Evolutionary conservation across 2,329 filamentous ascomycete species (phyloP).

Genomic region (Penicillium sp.): DNA sequence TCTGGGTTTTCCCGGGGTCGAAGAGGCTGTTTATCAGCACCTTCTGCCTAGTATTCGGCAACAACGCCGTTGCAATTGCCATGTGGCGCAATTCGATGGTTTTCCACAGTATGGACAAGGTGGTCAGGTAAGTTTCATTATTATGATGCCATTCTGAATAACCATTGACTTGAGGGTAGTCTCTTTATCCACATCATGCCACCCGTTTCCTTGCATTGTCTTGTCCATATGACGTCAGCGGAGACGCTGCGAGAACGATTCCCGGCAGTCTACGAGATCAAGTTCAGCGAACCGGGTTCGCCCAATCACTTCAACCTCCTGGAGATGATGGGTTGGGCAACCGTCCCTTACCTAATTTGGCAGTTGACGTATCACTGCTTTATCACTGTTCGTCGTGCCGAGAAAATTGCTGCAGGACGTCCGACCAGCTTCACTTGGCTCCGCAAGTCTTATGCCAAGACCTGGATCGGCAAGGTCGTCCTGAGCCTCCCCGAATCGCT

Average conservation of each 20-base stretch:
- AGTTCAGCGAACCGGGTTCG: slow-evolving; percentile 57
- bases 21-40: slow-evolving; percentile 86
- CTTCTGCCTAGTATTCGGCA: slow-evolving; percentile 87
- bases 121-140: slow-evolving; percentile 60
- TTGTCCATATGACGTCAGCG: slow-evolving; percentile 69
- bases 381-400: slow-evolving; percentile 86
- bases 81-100: slow-evolving; percentile 99
- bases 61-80: slow-evolving; percentile 93
- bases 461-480: slow-evolving; percentile 78
- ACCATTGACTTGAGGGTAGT: no score
- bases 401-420: slow-evolving; percentile 89
- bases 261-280: slow-evolving; percentile 77
- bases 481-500: slow-evolving; percentile 63
- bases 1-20: slow-evolving; percentile 85
- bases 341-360: slow-evolving; percentile 85
- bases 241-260: slow-evolving; percentile 61
- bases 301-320: slow-evolving; percentile 70
- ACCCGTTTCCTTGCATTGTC: slow-evolving; percentile 80
- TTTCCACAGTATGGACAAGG: slow-evolving; percentile 97
- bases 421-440: slow-evolving; percentile 98
- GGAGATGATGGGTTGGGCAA: slow-evolving; percentile 89
- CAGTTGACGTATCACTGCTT: slow-evolving; percentile 87
- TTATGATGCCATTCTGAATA: no score
- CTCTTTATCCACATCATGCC: slow-evolving; percentile 99
- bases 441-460: slow-evolving; percentile 78